Conservation (phyloP, 1,139 yeast species). For the Scheffersomyces illinoinensis region DNA sequence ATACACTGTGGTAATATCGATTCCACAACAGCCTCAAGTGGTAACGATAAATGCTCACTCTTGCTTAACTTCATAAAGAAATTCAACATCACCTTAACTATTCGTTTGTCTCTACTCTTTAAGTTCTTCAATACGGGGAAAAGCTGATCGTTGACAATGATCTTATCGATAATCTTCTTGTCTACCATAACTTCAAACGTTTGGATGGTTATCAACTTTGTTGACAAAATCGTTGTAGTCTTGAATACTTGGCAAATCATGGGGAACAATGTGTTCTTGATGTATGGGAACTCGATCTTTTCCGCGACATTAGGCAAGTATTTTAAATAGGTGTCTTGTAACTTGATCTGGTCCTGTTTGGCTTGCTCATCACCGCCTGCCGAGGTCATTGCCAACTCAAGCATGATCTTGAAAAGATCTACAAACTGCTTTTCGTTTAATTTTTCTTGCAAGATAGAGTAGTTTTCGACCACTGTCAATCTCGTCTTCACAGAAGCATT, state of each 20-base stretch:
- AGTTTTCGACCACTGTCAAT: slow-evolving; percentile 52
- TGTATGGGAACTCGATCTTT: slow-evolving; percentile 66
- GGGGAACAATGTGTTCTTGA: slow-evolving; percentile 76
- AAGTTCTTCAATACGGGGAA: slow-evolving; percentile 72
- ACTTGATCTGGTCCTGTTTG: slow-evolving; percentile 35
- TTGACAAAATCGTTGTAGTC: slow-evolving; percentile 78
- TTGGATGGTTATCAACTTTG: slow-evolving; percentile 69
- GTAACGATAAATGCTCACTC: slow-evolving; percentile 39
- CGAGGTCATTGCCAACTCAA: slow-evolving; percentile 29
- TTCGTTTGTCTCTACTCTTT: slow-evolving; percentile 75
- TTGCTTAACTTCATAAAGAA: slow-evolving; percentile 50
- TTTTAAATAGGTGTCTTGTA: slow-evolving; percentile 60
- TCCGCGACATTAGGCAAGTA: slow-evolving; percentile 45
- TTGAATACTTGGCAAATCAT: slow-evolving; percentile 70
- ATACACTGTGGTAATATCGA: slow-evolving; percentile 40
- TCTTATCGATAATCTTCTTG: slow-evolving; percentile 64
- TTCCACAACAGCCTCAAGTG: slow-evolving; percentile 38
- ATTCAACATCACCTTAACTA: slow-evolving; percentile 54
- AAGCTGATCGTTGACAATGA: slow-evolving; percentile 72
- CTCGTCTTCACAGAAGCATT: slow-evolving; percentile 37
- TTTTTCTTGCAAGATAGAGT: slow-evolving; percentile 53
- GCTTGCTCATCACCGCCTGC: slow-evolving; percentile 20
- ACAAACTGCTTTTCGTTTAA: slow-evolving; percentile 49
- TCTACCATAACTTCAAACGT: slow-evolving; percentile 62
- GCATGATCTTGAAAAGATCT: slow-evolving; percentile 32